Conservation (phyloP, 345 rosid species). For the Balakata baccata region DNA sequence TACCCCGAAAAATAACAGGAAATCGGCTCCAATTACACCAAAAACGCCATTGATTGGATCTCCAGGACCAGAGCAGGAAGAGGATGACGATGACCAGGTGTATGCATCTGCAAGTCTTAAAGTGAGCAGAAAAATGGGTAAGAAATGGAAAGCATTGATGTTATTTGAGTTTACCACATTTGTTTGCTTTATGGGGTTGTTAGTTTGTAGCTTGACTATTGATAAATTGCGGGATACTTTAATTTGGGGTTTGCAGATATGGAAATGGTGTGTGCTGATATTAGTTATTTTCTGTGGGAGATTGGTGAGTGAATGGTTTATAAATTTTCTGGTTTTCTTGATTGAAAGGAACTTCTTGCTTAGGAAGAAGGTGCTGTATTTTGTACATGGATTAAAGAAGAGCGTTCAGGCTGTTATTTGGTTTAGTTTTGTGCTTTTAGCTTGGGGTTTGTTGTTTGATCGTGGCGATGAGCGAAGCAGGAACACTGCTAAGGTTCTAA, state of each 20-base stretch:
- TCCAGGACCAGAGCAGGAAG: slow-evolving; percentile 31
- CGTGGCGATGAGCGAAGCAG: slow-evolving; percentile 42
- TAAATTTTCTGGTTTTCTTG: slow-evolving; percentile 46
- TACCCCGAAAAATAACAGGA: slow-evolving; percentile 17
- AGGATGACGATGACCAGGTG: slow-evolving; percentile 47
- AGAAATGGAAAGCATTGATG: slow-evolving; percentile 29
- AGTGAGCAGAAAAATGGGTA: slow-evolving; percentile 23
- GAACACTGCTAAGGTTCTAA: slow-evolving; percentile 32
- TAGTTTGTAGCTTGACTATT: slow-evolving; percentile 40
- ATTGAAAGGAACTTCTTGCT: slow-evolving; percentile 56
- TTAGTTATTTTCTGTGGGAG: slow-evolving; percentile 50
- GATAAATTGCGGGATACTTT: slow-evolving; percentile 20
- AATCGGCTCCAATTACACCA: slow-evolving; percentile 43
- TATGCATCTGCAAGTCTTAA: slow-evolving; percentile 36
- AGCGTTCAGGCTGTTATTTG: slow-evolving; percentile 51
- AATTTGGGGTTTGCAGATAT: slow-evolving; percentile 45
- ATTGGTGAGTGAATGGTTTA: slow-evolving; percentile 46
- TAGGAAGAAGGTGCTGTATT: slow-evolving; percentile 62
- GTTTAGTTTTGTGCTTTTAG: slow-evolving; percentile 46
- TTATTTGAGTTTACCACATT: slow-evolving; percentile 32
- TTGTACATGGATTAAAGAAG: slow-evolving; percentile 49
- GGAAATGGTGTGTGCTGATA: slow-evolving; percentile 59
- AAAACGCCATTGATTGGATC: slow-evolving; percentile 45
- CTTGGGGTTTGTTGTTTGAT: slow-evolving; percentile 52
- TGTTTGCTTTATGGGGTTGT: slow-evolving; percentile 26